These are phyloP conservation scores for Collybia sp. DNA, from an alignment of 768 basidiomycete species.

Conservation along the genomic window DNA sequence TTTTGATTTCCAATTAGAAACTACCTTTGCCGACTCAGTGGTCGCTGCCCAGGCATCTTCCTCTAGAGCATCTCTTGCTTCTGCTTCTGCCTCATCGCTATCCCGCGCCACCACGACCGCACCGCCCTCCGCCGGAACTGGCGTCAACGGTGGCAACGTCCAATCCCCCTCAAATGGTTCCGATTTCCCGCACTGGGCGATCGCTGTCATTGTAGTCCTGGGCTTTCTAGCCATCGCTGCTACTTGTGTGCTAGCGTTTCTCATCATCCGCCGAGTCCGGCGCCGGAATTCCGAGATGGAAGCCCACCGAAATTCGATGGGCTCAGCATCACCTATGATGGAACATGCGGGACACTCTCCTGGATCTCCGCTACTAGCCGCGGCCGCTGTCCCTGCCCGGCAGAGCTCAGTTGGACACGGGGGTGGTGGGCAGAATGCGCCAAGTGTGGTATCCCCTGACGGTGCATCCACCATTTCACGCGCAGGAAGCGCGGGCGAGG, in stretches of 20 bases:
- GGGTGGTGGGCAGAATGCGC: constrained; percentile 22
- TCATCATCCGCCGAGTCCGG: constrained; percentile 68
- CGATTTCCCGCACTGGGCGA: constrained; percentile 84
- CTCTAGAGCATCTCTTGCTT: constrained; percentile 31
- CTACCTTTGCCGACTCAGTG: constrained; percentile 69
- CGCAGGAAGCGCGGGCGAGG: constrained; percentile 53
- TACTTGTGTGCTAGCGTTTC: constrained; percentile 61
- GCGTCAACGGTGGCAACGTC: constrained; percentile 32
- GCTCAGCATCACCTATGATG: constrained; percentile 83
- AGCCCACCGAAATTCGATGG: constrained; percentile 70
- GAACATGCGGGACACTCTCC: constrained; percentile 41
- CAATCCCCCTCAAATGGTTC: constrained; percentile 33
- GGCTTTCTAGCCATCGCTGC: constrained; percentile 81
- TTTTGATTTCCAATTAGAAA: constrained; percentile 40
- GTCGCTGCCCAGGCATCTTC: constrained; percentile 42
- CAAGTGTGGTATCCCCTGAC: constrained; percentile 53
- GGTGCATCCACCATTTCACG: constrained; percentile 71
- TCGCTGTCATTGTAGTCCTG: constrained; percentile 84
- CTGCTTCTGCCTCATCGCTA: constrained; percentile 28
- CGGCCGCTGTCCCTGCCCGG: constrained; percentile 21
- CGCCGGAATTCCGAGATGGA: constrained; percentile 37
- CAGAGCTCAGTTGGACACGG: constrained; percentile 26
- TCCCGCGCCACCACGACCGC: constrained; percentile 19
- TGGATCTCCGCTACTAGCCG: constrained; percentile 24
- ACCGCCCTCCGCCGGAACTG: constrained; percentile 6